Evolutionary conservation across 441 rosid species (phyloP).

Genomic region (Viola pubescens): DNA sequence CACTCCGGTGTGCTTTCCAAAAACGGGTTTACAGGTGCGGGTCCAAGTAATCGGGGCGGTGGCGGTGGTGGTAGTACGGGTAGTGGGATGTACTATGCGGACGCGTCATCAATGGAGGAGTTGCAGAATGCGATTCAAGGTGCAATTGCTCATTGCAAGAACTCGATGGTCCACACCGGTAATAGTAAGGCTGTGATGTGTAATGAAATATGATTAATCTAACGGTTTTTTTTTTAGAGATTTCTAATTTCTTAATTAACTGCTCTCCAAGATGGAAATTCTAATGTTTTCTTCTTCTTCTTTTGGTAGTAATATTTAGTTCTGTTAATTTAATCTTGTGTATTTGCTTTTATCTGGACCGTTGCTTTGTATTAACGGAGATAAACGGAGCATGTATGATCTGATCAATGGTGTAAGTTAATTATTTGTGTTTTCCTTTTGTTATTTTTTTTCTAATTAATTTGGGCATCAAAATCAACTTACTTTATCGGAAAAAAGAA

Average conservation of each 20-base stretch:
- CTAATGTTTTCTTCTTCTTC: constrained; percentile 1
- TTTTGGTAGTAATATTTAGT: too few species aligned
- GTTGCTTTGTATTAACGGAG: too few species aligned
- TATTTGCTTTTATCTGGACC: not conserved
- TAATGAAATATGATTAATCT: constrained; percentile 32
- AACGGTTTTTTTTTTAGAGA: not conserved
- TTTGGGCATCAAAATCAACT: too few species aligned
- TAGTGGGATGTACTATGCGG: constrained; percentile 13
- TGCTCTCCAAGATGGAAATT: not conserved
- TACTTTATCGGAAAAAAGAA: too few species aligned
- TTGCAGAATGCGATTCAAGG: constrained; percentile 88
- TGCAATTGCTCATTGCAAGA: constrained; percentile 92
- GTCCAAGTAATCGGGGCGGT: not conserved
- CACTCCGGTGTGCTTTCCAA: constrained; percentile 69
- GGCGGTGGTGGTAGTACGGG: constrained; percentile 1
- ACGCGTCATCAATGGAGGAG: constrained; percentile 74
- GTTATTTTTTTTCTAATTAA: too few species aligned
- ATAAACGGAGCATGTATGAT: too few species aligned
- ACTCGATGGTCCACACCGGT: constrained; percentile 56
- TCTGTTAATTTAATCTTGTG: not conserved
- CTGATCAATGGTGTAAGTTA: too few species aligned
- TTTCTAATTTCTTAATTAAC: not conserved
- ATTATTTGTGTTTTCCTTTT: too few species aligned
- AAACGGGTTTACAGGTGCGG: constrained; percentile 22
- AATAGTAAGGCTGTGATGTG: constrained; percentile 23